phyloP scores from a whole-genome alignment of 345 rosid genomes.

The Ceriops decandra region DNA sequence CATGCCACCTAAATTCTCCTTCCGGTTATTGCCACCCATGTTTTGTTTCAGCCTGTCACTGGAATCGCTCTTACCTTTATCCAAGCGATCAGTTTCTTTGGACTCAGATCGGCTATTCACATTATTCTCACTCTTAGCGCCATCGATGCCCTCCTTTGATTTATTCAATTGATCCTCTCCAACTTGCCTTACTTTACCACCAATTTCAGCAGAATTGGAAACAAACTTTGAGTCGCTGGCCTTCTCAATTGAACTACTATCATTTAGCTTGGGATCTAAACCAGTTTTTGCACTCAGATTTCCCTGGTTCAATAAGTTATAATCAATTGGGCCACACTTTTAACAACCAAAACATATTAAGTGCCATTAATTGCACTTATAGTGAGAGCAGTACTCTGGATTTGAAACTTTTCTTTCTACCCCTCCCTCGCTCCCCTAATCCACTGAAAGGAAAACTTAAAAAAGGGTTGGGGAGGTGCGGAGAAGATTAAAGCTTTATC shows the following conservation, averaged over 20 bases:
- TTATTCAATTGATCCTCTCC: conserved; percentile 9
- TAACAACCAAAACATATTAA: background rate
- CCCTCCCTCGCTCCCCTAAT: background rate
- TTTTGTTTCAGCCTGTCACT: conserved; percentile 12
- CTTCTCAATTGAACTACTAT: conserved; percentile 17
- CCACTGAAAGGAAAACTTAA: background rate
- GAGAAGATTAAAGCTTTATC: background rate
- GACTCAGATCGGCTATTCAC: background rate
- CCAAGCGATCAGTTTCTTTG: conserved; percentile 3
- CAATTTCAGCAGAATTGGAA: conserved; percentile 17
- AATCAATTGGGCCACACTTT: conserved; percentile 1
- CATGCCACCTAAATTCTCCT: conserved; percentile 8
- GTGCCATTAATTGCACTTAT: background rate
- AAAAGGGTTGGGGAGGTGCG: background rate
- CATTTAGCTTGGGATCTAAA: conserved; percentile 23
- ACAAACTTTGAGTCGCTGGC: conserved; percentile 11
- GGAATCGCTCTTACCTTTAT: conserved; percentile 7
- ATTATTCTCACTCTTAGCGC: background rate
- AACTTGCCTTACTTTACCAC: conserved; percentile 9
- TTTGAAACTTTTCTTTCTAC: too few species aligned
- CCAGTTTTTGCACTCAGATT: conserved; percentile 16
- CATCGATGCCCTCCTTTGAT: background rate
- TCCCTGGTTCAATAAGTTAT: conserved; percentile 29
- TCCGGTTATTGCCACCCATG: conserved; percentile 11
- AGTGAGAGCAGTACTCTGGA: background rate